Evolutionary conservation across 2,329 filamentous ascomycete genomes (phyloP).

Genomic region (Beauveria medogensis): DNA sequence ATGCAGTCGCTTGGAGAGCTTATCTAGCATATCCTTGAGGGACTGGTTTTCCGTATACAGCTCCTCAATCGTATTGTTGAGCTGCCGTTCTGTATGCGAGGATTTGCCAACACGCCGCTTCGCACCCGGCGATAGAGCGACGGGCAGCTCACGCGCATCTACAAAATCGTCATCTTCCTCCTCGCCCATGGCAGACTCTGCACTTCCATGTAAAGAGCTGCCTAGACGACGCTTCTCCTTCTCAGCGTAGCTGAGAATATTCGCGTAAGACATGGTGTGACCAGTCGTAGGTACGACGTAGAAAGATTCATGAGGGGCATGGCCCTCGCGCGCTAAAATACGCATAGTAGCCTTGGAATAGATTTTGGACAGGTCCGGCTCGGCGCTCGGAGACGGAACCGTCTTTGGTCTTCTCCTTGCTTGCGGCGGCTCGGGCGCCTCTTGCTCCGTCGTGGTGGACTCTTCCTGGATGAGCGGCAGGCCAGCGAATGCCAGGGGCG

Average conservation of each 20-base stretch:
- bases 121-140: conserved; percentile 34
- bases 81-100: conserved; percentile 32
- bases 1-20: conserved; percentile 77
- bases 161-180: conserved; percentile 81
- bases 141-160: conserved; percentile 66
- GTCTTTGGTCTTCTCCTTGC: conserved; percentile 30
- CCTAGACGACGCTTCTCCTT: conserved; percentile 56
- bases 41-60: conserved; percentile 81
- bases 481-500: conserved; percentile 85
- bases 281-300: conserved; percentile 91
- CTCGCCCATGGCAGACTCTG: conserved; percentile 38
- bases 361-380: conserved; percentile 73
- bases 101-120: conserved; percentile 33
- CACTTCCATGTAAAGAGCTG: conserved; percentile 41
- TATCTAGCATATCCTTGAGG: conserved; percentile 77
- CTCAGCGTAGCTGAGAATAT: conserved; percentile 66
- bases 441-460: conserved; percentile 18
- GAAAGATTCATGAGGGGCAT: conserved; percentile 66
- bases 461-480: conserved; percentile 63
- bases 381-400: conserved; percentile 28
- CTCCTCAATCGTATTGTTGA: conserved; percentile 73
- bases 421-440: conserved; percentile 30
- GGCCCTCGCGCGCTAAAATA: conserved; percentile 63
- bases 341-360: conserved; percentile 81
- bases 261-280: conserved; percentile 87